These are phyloP conservation scores for Bassia scoparia DNA, from an alignment of 148 eudicot genomes.

Conservation along the genomic window DNA sequence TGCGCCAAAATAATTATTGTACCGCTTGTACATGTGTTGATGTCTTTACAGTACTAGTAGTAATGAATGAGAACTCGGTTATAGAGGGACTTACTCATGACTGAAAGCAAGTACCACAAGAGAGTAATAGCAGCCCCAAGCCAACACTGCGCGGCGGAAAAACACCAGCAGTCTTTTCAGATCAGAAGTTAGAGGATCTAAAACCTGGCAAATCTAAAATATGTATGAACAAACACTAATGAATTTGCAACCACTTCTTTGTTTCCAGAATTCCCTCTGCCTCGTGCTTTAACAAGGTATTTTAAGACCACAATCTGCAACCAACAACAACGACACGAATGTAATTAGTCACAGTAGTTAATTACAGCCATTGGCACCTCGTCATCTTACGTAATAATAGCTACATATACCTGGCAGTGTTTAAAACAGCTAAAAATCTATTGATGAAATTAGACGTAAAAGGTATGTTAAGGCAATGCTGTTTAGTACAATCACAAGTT, in stretches of 20 bases:
- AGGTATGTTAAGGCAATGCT: constrained; percentile 87
- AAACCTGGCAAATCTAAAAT: constrained; percentile 67
- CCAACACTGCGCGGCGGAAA: constrained; percentile 97
- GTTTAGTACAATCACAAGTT: constrained; percentile 84
- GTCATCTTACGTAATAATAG: no score
- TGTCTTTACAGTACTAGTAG: no score
- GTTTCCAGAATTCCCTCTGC: constrained; percentile 73
- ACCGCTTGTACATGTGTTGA: no score
- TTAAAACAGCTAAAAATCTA: constrained; percentile 77
- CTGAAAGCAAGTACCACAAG: constrained; percentile 93
- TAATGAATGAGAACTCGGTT: neutral
- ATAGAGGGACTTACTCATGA: constrained; percentile 66
- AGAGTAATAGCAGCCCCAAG: constrained; percentile 97
- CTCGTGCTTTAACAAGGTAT: constrained; percentile 65
- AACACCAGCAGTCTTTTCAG: constrained; percentile 92
- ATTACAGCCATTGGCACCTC: no score
- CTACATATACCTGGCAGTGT: constrained; percentile 73
- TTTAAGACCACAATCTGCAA: constrained; percentile 78
- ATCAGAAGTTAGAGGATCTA: constrained; percentile 77
- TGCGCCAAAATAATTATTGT: neutral
- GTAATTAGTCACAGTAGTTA: no score
- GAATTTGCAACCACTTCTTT: constrained; percentile 61
- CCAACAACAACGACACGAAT: neutral
- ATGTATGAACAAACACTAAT: constrained; percentile 76
- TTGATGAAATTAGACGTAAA: constrained; percentile 60